Evolutionary conservation across 495 filamentous ascomycete genomes (phyloP), one percentile per base, ranked within the genome.

Genomic region (Penicillium paradoxum): DNA sequence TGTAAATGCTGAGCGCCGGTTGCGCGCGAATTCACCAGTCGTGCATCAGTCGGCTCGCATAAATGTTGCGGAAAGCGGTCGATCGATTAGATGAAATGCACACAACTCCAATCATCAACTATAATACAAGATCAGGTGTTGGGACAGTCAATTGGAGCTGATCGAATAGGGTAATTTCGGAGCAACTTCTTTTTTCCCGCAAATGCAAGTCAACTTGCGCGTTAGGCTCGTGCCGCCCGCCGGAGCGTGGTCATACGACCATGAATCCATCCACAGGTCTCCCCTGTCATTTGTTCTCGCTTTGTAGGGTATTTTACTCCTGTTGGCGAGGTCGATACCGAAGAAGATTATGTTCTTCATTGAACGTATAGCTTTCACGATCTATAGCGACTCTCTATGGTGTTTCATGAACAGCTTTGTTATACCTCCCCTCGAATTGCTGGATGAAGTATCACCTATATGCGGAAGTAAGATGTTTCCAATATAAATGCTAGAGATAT

Each of bases 1-100:
- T 58, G 47, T 19, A 40, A 43, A 41, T 53, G 58, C 54, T 63
- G 63, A 57, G 60, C 66, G 65, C 70, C 33, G 55, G 56, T 44
- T 56, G 54, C 60, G 63, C 52, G 60, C 54, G 44, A 39, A 21
- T 14, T 61, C 45, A 64, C 53, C 57, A 61, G 51, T 49, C 34
- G 49, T 60, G 48, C 62, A 63, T 60, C 36, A 57, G 53, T 38
- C 56, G 34, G 42, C 49, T 21, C 8, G 38, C 44, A 18, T 13
- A 17, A 33, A 37, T 24, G 15, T 37, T 17, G 9, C 19, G 21
- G 21, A 18, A 8, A 8, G 4, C 18, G n/a, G 0, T 15, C 3
- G 10, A 3, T 34, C 11, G 8, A 11, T 6, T 10, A 18, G 10
- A 22, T 11, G 15, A 17, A 19, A 33, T 17, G 1, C 11, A 43